Evolutionary conservation across 257 asterid genomes (phyloP).

Genomic region (Solanum ossicruentum): DNA sequence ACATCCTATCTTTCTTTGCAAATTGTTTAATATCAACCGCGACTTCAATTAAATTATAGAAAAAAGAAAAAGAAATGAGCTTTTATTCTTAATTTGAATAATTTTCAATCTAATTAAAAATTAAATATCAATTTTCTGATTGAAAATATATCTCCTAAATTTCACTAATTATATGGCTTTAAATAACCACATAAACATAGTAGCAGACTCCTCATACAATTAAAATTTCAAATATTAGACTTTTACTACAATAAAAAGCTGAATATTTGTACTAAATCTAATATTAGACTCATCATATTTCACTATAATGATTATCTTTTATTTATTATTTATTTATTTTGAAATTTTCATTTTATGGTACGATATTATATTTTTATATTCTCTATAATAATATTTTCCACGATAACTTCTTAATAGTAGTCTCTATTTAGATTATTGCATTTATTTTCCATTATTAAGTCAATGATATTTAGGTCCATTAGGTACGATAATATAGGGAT

Average conservation of each 20-base stretch:
- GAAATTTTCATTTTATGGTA: neutral
- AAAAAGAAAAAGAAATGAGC: too few relatives aligned
- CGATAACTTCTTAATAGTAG: neutral
- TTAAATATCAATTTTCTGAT: too few relatives aligned
- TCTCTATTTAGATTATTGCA: neutral
- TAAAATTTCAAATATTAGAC: neutral
- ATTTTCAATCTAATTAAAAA: too few relatives aligned
- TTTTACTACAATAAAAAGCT: neutral
- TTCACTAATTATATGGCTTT: neutral
- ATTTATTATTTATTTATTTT: too few relatives aligned
- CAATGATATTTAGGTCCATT: neutral
- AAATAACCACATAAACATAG: neutral
- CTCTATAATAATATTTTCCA: neutral
- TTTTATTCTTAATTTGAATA: too few relatives aligned
- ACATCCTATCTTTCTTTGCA: too few relatives aligned
- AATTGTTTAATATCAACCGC: too few relatives aligned
- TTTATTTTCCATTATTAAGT: neutral
- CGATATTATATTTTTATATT: neutral
- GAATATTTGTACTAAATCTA: neutral
- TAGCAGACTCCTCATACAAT: neutral
- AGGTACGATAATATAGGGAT: neutral
- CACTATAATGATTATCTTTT: too few relatives aligned
- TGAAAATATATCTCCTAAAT: neutral
- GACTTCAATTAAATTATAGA: too few relatives aligned
- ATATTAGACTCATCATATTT: neutral